These are phyloP conservation scores for Rasamsonia emersonii DNA, from an alignment of 2,329 filamentous ascomycete species.

Conservation along the genomic window DNA sequence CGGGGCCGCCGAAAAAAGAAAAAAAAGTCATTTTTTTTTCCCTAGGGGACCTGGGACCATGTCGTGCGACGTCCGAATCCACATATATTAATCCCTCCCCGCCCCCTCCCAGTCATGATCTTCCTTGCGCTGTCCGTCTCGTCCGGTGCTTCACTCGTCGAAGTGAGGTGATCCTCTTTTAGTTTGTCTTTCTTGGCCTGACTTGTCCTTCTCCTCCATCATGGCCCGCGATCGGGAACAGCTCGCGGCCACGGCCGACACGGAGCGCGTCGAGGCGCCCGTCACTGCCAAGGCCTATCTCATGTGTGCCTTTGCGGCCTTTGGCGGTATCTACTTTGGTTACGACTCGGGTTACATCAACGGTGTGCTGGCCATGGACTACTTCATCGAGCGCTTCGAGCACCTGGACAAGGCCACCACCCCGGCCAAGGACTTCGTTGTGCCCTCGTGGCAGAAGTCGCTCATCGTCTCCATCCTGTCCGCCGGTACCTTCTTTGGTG, in stretches of 20 bases:
- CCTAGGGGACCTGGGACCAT: no score
- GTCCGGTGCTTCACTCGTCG: no score
- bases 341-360: conserved; percentile 51
- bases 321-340: conserved; percentile 54
- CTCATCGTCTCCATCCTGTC: conserved; percentile 71
- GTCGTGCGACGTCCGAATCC: no score
- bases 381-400: conserved; percentile 37
- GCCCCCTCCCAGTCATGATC: no score
- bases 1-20: no score
- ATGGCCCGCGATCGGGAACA: no score
- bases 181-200: no score
- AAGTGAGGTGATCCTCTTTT: no score
- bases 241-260: conserved; percentile 38
- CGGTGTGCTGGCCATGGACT: conserved; percentile 43
- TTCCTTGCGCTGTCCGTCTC: no score
- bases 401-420: conserved; percentile 21
- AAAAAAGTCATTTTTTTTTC: no score
- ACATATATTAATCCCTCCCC: no score
- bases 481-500: conserved; percentile 68
- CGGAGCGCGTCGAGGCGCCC: conserved; percentile 49
- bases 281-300: conserved; percentile 52
- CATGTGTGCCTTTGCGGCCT: conserved; percentile 53
- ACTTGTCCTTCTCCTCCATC: no score
- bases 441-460: conserved; percentile 45
- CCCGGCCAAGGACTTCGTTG: conserved; percentile 27